Percentiles rank a stretch among this genome's conserved stretches.
phyloP scores from a whole-genome alignment of 441 rosid genomes.

The Bocquillonia castaneifolia region DNA sequence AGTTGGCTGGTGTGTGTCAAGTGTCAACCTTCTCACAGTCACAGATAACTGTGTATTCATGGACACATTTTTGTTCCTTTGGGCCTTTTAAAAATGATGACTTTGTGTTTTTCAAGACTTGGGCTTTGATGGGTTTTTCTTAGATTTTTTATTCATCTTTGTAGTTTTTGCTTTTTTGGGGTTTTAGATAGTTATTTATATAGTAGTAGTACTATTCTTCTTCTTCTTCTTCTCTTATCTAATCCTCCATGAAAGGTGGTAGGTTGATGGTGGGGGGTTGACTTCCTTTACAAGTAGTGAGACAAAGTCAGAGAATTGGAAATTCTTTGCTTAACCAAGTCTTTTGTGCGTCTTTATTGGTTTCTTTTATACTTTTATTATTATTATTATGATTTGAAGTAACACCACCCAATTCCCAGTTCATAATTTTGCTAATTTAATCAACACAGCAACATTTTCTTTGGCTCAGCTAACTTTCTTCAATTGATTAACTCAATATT shows the following conservation, averaged over 20 bases:
- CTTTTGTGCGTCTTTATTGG: constrained; percentile 24
- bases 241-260: constrained; percentile 60
- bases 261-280: constrained; percentile 74
- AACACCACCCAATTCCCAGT: neutral
- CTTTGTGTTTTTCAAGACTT: neutral
- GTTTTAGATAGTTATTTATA: no score
- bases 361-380: neutral
- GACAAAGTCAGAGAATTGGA: constrained; percentile 14
- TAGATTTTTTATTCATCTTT: constrained; percentile 23
- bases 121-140: constrained; percentile 30
- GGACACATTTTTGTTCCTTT: constrained; percentile 25
- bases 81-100: constrained; percentile 21
- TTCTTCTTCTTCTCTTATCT: constrained; percentile 3
- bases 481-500: neutral
- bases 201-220: no score
- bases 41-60: neutral
- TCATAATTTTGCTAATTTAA: constrained; percentile 1
- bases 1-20: neutral
- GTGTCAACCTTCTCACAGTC: neutral
- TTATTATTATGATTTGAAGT: neutral
- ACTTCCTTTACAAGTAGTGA: constrained; percentile 37
- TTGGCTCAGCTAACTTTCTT: neutral
- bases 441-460: neutral
- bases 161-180: constrained; percentile 10
- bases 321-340: constrained; percentile 19